Evolutionary conservation across 805 yeast species (phyloP), one percentile per base, ranked within the genome.

Genomic region (Saccharomycopsis schoenii): DNA sequence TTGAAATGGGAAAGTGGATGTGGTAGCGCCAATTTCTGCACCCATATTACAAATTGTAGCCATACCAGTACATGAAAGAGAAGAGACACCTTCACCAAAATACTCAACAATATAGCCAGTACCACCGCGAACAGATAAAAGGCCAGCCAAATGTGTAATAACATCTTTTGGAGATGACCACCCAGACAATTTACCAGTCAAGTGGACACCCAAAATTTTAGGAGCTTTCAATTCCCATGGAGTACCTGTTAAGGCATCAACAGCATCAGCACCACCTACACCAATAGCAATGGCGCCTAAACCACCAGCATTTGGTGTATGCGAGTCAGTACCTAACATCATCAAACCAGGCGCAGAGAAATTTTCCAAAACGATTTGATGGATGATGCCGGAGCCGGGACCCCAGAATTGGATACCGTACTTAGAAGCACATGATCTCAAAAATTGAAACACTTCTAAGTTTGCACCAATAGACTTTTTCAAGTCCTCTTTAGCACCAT

Each of bases 241-340:
- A 67, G 90, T 82, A 71, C 88, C 87, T 64, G 97, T 89, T 85
- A 92, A 83, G 64, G 90, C 97, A 74, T 92, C 98, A 68, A 92
- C 98, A 65, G 97, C 97, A 76, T 92, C 98, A 67, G 98, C 98
- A 83, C 98, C 98, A 81, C 97, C 98, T 68, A 93, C 97, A 83
- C 97, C 98, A 68, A 92, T 92, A 68, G 97, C 97, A 71, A 92
- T 83, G 78, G 89, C 96, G 79, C 97, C 97, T 71, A 92, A 82
- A 78, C 97, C 97, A 81, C 97, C 97, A 63, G 97, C 97, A 76
- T 92, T 92, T 64, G 97, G 97, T 69, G 97, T 92, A 78, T 92
- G 97, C 40, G 97, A 90, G 78, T 92, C 97, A 61, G 97, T 92
- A 80, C 97, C 97, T 68, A 92, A 84, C 80, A 92, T 86, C 79